Conservation (phyloP, 257 asterid genomes). For the Scutellaria minor region DNA sequence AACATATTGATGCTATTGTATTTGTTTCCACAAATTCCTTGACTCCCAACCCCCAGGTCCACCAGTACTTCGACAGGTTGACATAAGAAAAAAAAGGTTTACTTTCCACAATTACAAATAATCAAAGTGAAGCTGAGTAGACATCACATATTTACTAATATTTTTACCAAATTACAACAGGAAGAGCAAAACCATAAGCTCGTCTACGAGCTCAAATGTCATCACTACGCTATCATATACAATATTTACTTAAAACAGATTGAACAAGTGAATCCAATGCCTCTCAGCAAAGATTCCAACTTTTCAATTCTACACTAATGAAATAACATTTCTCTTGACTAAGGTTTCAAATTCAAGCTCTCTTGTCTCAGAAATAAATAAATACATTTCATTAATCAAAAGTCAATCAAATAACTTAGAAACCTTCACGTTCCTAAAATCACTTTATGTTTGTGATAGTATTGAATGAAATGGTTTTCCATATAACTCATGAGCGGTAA, state of each 20-base stretch:
- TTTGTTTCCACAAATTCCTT: background rate
- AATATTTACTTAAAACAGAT: background rate
- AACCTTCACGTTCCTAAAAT: background rate
- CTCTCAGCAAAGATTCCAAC: constrained; percentile 19
- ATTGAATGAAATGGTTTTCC: background rate
- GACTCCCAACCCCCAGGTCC: background rate
- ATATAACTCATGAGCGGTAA: background rate
- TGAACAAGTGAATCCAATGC: constrained; percentile 11
- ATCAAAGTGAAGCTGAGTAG: background rate
- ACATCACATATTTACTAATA: background rate
- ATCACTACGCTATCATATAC: background rate
- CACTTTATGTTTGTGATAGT: background rate
- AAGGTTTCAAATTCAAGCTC: background rate
- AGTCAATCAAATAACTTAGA: constrained; percentile 5
- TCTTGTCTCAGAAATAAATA: background rate
- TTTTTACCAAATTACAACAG: background rate
- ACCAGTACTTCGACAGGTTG: constrained; percentile 5
- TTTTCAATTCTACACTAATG: background rate
- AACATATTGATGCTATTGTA: background rate
- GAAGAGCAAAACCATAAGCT: constrained; percentile 6
- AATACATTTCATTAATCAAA: background rate
- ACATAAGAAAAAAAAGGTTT: constrained; percentile 1
- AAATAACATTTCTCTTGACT: background rate
- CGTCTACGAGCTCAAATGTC: constrained; percentile 1
- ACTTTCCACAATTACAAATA: background rate